Conservation (phyloP, 495 filamentous ascomycete species). For the Hypoxylon fragiforme region DNA sequence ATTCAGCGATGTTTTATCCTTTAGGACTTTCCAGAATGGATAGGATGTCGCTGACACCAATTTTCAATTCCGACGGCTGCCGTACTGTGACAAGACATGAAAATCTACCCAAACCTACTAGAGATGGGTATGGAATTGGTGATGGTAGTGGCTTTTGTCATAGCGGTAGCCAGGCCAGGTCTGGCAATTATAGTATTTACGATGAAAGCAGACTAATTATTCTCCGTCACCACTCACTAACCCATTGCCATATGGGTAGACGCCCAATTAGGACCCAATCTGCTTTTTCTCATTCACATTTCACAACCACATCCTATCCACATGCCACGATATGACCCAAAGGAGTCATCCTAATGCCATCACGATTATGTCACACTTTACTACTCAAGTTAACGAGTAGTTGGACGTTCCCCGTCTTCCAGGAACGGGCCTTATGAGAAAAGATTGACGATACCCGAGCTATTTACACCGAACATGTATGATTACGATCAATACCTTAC, state of each 20-base stretch:
- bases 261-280: no score
- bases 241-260: neutral
- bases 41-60: conserved; percentile 15
- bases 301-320: conserved; percentile 13
- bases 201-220: conserved; percentile 9
- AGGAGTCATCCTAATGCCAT: conserved; percentile 12
- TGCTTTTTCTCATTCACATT: conserved; percentile 13
- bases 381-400: conserved; percentile 8
- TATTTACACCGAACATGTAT: conserved; percentile 20
- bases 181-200: conserved; percentile 10
- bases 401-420: conserved; percentile 11
- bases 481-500: conserved; percentile 24
- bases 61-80: conserved; percentile 4
- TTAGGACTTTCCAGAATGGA: conserved; percentile 8
- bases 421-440: conserved; percentile 16
- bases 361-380: conserved; percentile 19
- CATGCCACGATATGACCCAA: conserved; percentile 17
- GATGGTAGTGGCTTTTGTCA: conserved; percentile 20
- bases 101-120: conserved; percentile 15
- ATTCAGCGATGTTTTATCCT: conserved; percentile 3
- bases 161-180: conserved; percentile 8
- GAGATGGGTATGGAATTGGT: conserved; percentile 15
- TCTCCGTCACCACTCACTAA: conserved; percentile 4
- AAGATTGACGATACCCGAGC: conserved; percentile 36
- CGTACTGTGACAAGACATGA: conserved; percentile 17